These are phyloP conservation scores for Panicum hallii DNA, from an alignment of 202 grass and related monocot genomes.

Conservation along the genomic window DNA sequence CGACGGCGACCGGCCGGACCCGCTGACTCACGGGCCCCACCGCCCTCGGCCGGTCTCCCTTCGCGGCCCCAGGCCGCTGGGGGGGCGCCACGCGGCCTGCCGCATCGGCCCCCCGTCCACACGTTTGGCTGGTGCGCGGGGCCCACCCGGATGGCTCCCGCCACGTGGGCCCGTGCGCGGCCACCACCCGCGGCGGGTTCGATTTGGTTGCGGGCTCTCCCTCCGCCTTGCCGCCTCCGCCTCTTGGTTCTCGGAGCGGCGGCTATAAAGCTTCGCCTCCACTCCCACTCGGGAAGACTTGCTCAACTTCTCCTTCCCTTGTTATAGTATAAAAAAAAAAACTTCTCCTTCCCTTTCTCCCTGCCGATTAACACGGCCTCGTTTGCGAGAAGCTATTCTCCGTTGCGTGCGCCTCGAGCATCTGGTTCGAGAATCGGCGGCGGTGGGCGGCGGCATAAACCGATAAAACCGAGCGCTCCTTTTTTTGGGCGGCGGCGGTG, in stretches of 20 bases:
- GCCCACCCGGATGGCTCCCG: not conserved
- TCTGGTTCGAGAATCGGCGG: not conserved
- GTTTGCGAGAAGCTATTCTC: no score
- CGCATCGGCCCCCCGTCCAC: not conserved
- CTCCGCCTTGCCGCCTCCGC: not conserved
- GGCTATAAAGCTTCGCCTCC: conserved; percentile 49
- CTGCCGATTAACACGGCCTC: not conserved
- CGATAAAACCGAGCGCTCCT: not conserved
- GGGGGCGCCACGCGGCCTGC: conserved; percentile 42
- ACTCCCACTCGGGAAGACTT: not conserved
- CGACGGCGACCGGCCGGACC: not conserved
- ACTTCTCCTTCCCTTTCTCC: not conserved
- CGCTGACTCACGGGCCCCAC: not conserved
- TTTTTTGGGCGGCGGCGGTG: not conserved
- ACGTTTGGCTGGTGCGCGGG: conserved; percentile 2
- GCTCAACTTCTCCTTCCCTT: not conserved
- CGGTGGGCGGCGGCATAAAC: not conserved
- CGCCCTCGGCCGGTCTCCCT: not conserved
- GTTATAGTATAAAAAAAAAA: no score
- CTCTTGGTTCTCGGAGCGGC: not conserved
- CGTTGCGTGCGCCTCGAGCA: conserved; percentile 22
- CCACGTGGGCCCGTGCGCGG: not conserved
- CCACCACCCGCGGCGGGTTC: conserved; percentile 9
- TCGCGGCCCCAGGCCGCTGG: not conserved
- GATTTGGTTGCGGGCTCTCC: not conserved